Base-by-base conservation (phyloP, 352 stramenopile genomes). In the Albugo laibachii region DNA sequence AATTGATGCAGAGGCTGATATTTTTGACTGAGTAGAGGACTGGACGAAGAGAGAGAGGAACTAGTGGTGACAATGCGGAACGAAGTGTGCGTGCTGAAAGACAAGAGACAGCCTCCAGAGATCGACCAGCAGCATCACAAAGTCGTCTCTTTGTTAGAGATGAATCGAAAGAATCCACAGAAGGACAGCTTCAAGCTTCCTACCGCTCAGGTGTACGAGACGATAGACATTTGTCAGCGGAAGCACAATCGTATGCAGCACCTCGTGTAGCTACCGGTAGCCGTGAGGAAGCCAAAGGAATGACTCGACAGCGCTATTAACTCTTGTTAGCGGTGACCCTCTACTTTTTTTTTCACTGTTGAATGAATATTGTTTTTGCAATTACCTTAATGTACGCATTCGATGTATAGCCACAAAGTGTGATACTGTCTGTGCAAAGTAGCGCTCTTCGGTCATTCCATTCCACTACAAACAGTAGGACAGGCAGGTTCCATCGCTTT, bases 281-380 rank as follows among this genome's bases (percentile, higher is more conserved):
- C 48, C 70, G 61, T 44, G 65, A 80, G 19, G 72, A 85, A 39
- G 64, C 69, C 6, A 85, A 83, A 55, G 66, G 67, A 43, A 58
- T 82, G 52, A 83, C 67, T 58, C 69, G 72, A 61, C 72, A 85
- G 63, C 72, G 72, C 57, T 85, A 85, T 57, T 85, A 63, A 74
- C 49, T 45, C 3, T 46, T 35, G 4, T 48, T 48, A 31, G 3
- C 24, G 24, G 24, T 31, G 24, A 31, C 24, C 24, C 24, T 31
- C 24, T 31, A 8, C 3, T 31, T 31, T 31, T 31, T 31, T 31
- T 31, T 31, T 31, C 8, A 31, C 24, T 31, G 24, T 31, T 31
- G 24, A 31, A 31, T 31, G 24, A 31, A 31, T 31, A 31, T 31
- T 31, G 24, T 31, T 31, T 31, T 31, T 31, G 3, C 24, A 31